These are phyloP conservation scores for Pyrenopolyporus hunteri DNA, from an alignment of 495 filamentous ascomycete species.

Conservation along the genomic window DNA sequence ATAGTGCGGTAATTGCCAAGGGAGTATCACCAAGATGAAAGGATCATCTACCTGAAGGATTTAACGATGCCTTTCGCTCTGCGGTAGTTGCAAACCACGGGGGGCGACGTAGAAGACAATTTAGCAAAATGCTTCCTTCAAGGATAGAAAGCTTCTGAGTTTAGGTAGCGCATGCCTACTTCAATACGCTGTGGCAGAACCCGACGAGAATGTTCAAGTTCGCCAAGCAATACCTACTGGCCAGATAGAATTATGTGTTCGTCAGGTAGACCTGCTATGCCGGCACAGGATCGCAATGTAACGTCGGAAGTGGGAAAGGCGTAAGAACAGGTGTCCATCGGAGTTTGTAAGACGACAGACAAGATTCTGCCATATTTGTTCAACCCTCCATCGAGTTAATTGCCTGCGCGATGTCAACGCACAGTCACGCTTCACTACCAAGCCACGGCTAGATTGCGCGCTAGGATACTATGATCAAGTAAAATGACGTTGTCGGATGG, in stretches of 20 bases:
- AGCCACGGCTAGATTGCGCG: slow-evolving; percentile 14
- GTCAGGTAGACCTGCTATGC: background rate
- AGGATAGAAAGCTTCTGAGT: background rate
- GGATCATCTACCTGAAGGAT: too few relatives aligned
- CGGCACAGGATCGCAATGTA: background rate
- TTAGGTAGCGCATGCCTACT: background rate
- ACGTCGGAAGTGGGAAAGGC: slow-evolving; percentile 20
- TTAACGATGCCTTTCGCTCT: too few relatives aligned
- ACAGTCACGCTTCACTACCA: background rate
- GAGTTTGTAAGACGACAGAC: slow-evolving; percentile 1
- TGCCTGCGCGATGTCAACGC: background rate
- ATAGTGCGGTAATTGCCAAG: too few relatives aligned
- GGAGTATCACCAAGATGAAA: too few relatives aligned
- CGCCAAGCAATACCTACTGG: slow-evolving; percentile 8
- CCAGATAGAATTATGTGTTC: background rate
- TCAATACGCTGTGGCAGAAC: background rate
- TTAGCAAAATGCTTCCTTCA: too few relatives aligned
- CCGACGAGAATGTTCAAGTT: slow-evolving; percentile 8
- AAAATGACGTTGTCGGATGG: background rate
- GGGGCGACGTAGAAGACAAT: too few relatives aligned
- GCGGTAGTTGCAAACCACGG: too few relatives aligned
- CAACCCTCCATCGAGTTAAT: slow-evolving; percentile 1
- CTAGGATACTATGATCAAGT: slow-evolving; percentile 13
- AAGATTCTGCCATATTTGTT: slow-evolving; percentile 9
- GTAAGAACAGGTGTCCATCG: background rate